These are phyloP conservation scores for Boletus speciosus DNA, from an alignment of 768 basidiomycete species.

Conservation along the genomic window DNA sequence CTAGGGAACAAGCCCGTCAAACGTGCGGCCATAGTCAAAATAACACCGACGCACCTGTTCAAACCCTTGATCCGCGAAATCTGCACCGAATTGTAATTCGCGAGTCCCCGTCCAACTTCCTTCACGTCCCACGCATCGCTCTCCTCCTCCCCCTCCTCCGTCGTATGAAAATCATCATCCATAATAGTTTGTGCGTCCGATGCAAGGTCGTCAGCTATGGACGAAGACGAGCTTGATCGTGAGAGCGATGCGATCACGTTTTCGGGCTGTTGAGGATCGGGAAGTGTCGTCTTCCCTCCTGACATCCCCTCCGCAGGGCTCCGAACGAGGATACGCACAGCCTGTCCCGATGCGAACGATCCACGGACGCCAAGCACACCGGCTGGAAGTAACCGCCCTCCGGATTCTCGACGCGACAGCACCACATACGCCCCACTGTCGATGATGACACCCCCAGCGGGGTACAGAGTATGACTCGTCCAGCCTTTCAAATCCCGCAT, in stretches of 20 bases:
- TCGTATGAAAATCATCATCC: conserved; percentile 31
- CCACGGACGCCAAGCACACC: conserved; percentile 88
- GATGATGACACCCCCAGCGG: conserved; percentile 85
- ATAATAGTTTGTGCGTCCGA: conserved; percentile 23
- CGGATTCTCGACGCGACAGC: conserved; percentile 79
- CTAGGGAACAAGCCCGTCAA: conserved; percentile 40
- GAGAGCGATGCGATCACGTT: conserved; percentile 34
- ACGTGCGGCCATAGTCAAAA: not conserved
- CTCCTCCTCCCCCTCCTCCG: conserved; percentile 34
- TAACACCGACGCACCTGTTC: conserved; percentile 66
- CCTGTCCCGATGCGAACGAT: conserved; percentile 90
- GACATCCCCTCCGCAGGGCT: conserved; percentile 27
- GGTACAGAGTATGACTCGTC: conserved; percentile 93
- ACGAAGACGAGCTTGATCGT: conserved; percentile 37
- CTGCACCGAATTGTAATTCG: conserved; percentile 94
- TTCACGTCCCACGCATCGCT: conserved; percentile 65
- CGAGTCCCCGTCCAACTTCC: conserved; percentile 91
- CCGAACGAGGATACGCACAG: conserved; percentile 76
- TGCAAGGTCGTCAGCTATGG: conserved; percentile 26
- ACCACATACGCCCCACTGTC: conserved; percentile 88
- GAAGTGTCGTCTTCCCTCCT: conserved; percentile 23
- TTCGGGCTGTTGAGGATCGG: conserved; percentile 18
- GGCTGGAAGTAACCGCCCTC: conserved; percentile 86
- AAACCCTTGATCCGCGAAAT: conserved; percentile 84
- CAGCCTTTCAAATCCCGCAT: conserved; percentile 88